Evolutionary conservation across 208 protist genomes (phyloP).

Genomic region (Crithidia bombi): DNA sequence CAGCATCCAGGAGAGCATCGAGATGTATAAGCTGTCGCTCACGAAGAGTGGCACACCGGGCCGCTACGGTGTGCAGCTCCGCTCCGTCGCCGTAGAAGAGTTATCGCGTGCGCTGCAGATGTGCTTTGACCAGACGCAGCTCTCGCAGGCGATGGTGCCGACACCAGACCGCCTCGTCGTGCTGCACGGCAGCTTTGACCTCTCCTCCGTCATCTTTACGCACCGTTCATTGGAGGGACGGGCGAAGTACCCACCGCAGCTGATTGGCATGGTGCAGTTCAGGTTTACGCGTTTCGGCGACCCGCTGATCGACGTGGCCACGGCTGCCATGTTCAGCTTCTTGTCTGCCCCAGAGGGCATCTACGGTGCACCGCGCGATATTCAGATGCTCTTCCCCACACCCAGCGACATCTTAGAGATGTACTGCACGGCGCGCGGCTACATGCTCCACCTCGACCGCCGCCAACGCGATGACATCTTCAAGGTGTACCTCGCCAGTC

Average conservation of each 20-base stretch:
- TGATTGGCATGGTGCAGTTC: constrained; percentile 62
- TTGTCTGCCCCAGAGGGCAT: constrained; percentile 57
- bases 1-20: constrained; percentile 43
- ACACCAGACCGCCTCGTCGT: constrained; percentile 56
- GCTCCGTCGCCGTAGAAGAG: constrained; percentile 44
- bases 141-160: constrained; percentile 55
- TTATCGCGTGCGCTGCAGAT: constrained; percentile 37
- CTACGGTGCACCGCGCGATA: constrained; percentile 43
- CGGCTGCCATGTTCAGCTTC: constrained; percentile 53
- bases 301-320: constrained; percentile 74
- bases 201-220: constrained; percentile 62
- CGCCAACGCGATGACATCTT: constrained; percentile 68
- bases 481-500: constrained; percentile 67
- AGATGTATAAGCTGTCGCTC: constrained; percentile 46
- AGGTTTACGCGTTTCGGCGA: constrained; percentile 56
- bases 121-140: constrained; percentile 63
- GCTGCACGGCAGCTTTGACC: constrained; percentile 68
- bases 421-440: constrained; percentile 72
- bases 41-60: constrained; percentile 30
- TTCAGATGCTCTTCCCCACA: constrained; percentile 63
- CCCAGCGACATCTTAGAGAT: constrained; percentile 60
- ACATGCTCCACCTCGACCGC: constrained; percentile 66
- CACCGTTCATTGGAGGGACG: constrained; percentile 78
- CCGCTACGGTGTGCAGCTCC: constrained; percentile 35
- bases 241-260: constrained; percentile 69